Base-by-base conservation (phyloP, 768 basidiomycete genomes). In the Leccinum truebloodii region DNA sequence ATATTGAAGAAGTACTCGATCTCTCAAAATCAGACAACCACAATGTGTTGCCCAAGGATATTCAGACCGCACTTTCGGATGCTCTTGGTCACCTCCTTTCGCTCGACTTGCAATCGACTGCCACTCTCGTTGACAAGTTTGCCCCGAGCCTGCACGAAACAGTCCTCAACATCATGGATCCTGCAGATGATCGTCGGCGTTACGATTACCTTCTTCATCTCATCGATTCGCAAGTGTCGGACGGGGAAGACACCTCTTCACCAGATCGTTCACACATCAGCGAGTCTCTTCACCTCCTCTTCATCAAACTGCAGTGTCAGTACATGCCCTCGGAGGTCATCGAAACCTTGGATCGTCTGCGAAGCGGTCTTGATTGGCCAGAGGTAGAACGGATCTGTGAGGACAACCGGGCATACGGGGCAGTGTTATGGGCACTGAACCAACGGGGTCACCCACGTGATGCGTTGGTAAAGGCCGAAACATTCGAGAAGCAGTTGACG, bases 341-440 rank as follows among this genome's bases (percentile, higher is more conserved):
- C 26, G 67, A 79, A 13, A 83, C 84, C 41, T 77, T 97, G 10
- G 78, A 83, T 63, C 76, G 74, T 55, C 75, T 90, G 57, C 59
- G 69, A 6, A 80, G 80, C 16, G 76, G 75, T 55, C 71, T 93
- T 52, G 86, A 90, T 58, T 83, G 86, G 75, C 62, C 74, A 2
- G 76, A 81, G 22, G 77, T 88, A 26, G 76, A 86, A 16, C 76
- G 76, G 5, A 82, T 84, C 9, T 95, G 93, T 72, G 90, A 95
- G 73, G 72, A 79, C 2, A 79, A 81, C 20, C 78, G 79, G 46
- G 86, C 86, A 16, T 89, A 82, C 63, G 87, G 92, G 53, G 92
- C 91, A 9, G 87, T 90, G 24, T 76, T 98, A 5, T 98, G 95
- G 95, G 80, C 86, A 3, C 75, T 87, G 51, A 81, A 94, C 65